Base-by-base conservation (phyloP, 306 rosid genomes). In the Medicago arabica region DNA sequence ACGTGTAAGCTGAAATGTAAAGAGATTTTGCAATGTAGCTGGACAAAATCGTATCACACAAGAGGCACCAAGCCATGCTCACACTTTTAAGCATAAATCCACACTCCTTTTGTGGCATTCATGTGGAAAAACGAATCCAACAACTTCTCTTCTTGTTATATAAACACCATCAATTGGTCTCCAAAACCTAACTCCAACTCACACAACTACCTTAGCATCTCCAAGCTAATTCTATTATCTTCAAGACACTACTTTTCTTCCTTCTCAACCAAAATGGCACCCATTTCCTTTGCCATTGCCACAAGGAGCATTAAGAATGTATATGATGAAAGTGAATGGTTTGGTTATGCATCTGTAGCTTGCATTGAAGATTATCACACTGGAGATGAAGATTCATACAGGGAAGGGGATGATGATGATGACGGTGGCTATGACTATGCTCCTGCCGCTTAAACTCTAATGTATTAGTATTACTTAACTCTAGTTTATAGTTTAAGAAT, bases 361-460 rank as follows among this genome's bases (percentile, higher is more conserved):
- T 54, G 51, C n/a, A 15, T 50, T 50, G 18, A 50, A 50, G 18
- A 15, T 50, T n/a, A 50, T 50, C 21, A 50, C 57, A 50, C 0
- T n/a, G 57, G 21, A 18, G 19, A n/a, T 50, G 57, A 3, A n/a
- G 21, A 50, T 15, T 50, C 57, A 50, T 50, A 6, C 57, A n/a
- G 0, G 9, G 21, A 50, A 50, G 21, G 57, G n/a, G 57, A 50
- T 16, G 57, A 50, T n/a, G 57, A 50, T 6, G 57, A 50, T 6
- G 54, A 47, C 3, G 19, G 57, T 7, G 57, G 8, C 8, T 50
- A 50, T 50, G 57, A 50, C 18, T 50, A 50, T 50, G 57, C 57
- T 50, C 57, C 19, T 6, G 57, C 57, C n/a, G 57, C 57, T 50
- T 50, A 50, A n/a, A n/a, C n/a, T n/a, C n/a, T n/a, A n/a, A n/a